Conservation (phyloP, 2,329 filamentous ascomycete genomes). For the Aspergillus viridinutans region DNA sequence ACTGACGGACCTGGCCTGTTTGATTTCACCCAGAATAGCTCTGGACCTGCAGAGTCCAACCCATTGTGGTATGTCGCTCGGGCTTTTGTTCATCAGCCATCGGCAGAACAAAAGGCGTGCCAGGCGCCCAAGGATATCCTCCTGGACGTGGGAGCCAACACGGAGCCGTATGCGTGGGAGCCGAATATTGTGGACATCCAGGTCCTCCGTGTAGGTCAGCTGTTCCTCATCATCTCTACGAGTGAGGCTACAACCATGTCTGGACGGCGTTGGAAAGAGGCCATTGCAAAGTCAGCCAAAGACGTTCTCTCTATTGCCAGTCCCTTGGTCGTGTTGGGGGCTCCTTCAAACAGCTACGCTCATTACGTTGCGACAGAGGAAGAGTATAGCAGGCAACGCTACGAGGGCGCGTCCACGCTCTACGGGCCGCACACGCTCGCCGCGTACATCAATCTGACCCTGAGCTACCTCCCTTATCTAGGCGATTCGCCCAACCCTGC, state of each 20-base stretch:
- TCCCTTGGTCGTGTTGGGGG: conserved; percentile 77
- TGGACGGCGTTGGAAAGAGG: conserved; percentile 77
- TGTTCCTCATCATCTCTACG: conserved; percentile 78
- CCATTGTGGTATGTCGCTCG: conserved; percentile 78
- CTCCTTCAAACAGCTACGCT: conserved; percentile 85
- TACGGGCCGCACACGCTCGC: conserved; percentile 78
- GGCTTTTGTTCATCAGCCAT: conserved; percentile 66
- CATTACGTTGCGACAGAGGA: conserved; percentile 77
- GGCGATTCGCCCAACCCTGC: conserved; percentile 40
- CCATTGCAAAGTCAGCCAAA: conserved; percentile 55
- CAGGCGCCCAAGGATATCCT: conserved; percentile 80
- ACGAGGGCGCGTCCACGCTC: conserved; percentile 91
- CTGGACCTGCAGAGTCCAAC: conserved; percentile 64
- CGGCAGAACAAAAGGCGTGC: conserved; percentile 65
- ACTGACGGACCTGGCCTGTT: conserved; percentile 87
- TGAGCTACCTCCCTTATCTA: conserved; percentile 67
- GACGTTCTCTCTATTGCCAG: conserved; percentile 47
- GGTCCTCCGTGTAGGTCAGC: conserved; percentile 74
- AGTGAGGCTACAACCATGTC: conserved; percentile 93
- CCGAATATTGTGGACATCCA: conserved; percentile 92
- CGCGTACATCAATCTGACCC: conserved; percentile 81
- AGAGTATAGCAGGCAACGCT: conserved; percentile 79
- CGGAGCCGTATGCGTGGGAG: conserved; percentile 75
- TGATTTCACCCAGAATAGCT: conserved; percentile 87
- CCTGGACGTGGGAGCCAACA: conserved; percentile 80